Base-by-base conservation (phyloP, 495 filamentous ascomycete species). In the Pseudevernia furfuracea region DNA sequence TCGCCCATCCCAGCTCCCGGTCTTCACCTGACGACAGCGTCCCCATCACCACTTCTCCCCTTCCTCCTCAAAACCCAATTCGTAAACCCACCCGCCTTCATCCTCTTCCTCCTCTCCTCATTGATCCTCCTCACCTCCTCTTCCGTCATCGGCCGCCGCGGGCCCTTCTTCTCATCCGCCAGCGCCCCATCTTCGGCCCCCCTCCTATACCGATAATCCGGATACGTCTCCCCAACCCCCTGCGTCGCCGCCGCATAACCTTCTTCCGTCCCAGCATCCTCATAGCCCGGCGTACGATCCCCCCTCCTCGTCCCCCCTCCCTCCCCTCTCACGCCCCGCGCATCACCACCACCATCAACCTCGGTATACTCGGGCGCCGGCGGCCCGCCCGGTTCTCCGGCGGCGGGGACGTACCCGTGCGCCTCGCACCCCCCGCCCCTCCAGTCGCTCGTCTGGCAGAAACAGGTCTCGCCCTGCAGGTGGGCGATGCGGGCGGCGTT, bases 361-460 rank as follows among this genome's bases (percentile, higher is more conserved):
- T 55, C 43, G 28, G 0, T 37, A 3, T 32, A 28, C 38, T 12
- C 38, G 4, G 44, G 44, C 23, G 14, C 39, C 38, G 32, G 10
- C 34, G 39, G 28, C 11, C 43, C 63, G 30, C 48, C 58, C 12
- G 25, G 25, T 15, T 30, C 17, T 3, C 62, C 56, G 1, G 37
- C 62, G 15, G 53, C 61, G 39, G 38, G 30, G 19, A 58, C 53
- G 23, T 63, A 46, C 4, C 58, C 61, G 5, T 65, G 68, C 19
- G 21, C 30, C 21, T 59, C 43, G 59, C 68, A 69, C 17, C 39
- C 60, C 0, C 58, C 65, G 5, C 61, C 68, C 1, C 28, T 14
- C 68, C 65, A 69, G 46, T 69, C 68, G 55, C 68, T 67, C 6
- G 44, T 30, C 17, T 62, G 38, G 57, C 68, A 69, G 25, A 69